Percentiles rank a stretch among this genome's conserved stretches.
These are phyloP conservation scores for Chrysopogon serrulatus DNA, from an alignment of 176 grass and related monocot genomes.

Conservation along the genomic window DNA sequence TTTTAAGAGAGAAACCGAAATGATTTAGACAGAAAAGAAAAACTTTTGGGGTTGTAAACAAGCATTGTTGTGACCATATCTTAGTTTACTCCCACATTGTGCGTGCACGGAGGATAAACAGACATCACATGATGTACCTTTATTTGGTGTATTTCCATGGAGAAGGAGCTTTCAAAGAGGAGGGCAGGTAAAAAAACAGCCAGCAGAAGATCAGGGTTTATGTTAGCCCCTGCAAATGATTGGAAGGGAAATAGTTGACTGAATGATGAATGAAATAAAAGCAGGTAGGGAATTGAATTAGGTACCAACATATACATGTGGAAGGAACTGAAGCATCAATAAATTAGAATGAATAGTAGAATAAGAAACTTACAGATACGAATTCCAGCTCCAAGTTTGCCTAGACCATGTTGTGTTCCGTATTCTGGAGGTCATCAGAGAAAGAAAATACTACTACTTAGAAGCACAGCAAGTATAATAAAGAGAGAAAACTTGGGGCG, in stretches of 20 bases:
- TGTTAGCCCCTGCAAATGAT: constrained; percentile 67
- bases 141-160: constrained; percentile 96
- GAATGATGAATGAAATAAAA: not conserved
- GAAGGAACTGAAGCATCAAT: not conserved
- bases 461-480: not conserved
- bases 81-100: not conserved
- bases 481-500: not conserved
- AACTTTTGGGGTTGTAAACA: not conserved
- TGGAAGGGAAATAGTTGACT: not conserved
- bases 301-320: not conserved
- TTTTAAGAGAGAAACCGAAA: not conserved
- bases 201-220: constrained; percentile 83
- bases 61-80: not conserved
- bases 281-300: not conserved
- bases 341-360: not conserved
- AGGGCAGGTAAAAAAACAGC: constrained; percentile 91
- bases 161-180: constrained; percentile 96
- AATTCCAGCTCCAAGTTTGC: constrained; percentile 84
- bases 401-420: constrained; percentile 63
- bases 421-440: constrained; percentile 48
- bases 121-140: constrained; percentile 46
- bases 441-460: not conserved
- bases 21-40: not conserved
- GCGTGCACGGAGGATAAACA: not conserved
- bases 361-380: constrained; percentile 69